A percentile compares a stretch with the other conserved stretches of the same genome.
Conservation (phyloP, 148 eudicot species). For the Mesembryanthemum crystallinum region DNA sequence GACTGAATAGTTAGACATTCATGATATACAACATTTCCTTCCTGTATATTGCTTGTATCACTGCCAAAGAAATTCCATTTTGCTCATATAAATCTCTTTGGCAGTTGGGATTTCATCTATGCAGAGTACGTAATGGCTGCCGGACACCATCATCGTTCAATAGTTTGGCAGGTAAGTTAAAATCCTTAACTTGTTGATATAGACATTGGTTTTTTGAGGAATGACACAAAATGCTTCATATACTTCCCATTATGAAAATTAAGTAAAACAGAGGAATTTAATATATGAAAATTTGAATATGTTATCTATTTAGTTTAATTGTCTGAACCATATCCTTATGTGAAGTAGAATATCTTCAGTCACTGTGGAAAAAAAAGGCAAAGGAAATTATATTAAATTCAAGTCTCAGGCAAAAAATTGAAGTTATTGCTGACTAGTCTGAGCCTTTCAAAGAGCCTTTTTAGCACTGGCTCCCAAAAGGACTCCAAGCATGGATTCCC, state of each 20-base stretch:
- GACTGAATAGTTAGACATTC: not conserved
- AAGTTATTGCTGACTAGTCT: constrained; percentile 1
- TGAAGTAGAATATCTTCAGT: not conserved
- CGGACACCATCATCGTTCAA: constrained; percentile 84
- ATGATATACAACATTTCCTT: not conserved
- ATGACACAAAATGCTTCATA: not conserved
- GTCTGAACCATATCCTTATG: not conserved
- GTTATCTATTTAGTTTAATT: not conserved
- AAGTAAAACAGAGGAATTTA: not conserved
- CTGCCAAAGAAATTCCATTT: constrained; percentile 9
- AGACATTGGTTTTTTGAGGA: not conserved
- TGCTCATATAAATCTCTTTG: constrained; percentile 18
- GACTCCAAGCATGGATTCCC: no score
- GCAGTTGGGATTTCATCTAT: constrained; percentile 98
- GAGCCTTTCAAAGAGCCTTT: no score
- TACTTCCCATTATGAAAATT: not conserved
- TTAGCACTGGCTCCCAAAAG: no score
- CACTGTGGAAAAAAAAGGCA: not conserved
- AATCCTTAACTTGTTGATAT: not conserved
- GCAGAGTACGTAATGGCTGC: constrained; percentile 99
- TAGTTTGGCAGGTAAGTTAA: constrained; percentile 86
- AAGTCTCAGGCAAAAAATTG: not conserved
- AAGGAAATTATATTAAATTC: no score
- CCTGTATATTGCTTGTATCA: constrained; percentile 3
- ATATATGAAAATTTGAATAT: no score